Evolutionary conservation across 371 early-diverging fungal genomes (phyloP).

Genomic region (Apophysomyces ossiformis): DNA sequence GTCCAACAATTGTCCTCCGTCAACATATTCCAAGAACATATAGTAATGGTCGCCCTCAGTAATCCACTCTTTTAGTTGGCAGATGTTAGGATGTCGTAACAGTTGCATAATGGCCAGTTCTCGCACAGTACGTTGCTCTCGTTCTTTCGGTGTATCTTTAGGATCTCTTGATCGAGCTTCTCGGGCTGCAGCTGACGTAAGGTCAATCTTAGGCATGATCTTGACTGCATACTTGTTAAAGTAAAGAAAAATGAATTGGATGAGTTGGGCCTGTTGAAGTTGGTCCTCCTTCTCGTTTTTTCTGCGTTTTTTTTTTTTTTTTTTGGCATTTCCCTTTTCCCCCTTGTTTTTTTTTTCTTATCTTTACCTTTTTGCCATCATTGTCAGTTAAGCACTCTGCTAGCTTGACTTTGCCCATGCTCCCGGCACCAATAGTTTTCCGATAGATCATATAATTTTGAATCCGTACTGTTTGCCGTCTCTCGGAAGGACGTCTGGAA

Average conservation of each 20-base stretch:
- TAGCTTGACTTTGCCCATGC: slow-evolving; percentile 98
- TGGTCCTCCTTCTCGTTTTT: neutral
- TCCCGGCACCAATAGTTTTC: slow-evolving; percentile 96
- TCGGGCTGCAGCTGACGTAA: slow-evolving; percentile 15
- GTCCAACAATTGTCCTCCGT: slow-evolving; percentile 79
- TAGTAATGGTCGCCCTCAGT: slow-evolving; percentile 79
- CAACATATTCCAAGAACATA: slow-evolving; percentile 85
- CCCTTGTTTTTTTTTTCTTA: slow-evolving; percentile 1
- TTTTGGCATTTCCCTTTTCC: neutral
- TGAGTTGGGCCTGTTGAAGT: neutral
- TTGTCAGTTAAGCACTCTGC: slow-evolving; percentile 63
- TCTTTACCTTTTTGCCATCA: slow-evolving; percentile 44
- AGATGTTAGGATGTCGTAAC: slow-evolving; percentile 80
- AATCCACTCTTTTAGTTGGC: slow-evolving; percentile 75
- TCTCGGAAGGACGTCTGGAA: slow-evolving; percentile 35
- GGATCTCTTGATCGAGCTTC: slow-evolving; percentile 38
- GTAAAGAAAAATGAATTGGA: too few species aligned
- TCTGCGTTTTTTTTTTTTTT: too few species aligned
- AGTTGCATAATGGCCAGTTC: slow-evolving; percentile 82
- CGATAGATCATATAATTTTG: slow-evolving; percentile 51
- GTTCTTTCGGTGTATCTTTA: slow-evolving; percentile 57
- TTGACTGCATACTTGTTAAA: slow-evolving; percentile 50
- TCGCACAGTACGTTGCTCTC: slow-evolving; percentile 78
- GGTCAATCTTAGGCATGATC: slow-evolving; percentile 54
- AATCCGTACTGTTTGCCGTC: slow-evolving; percentile 41